Evolutionary conservation across 1,139 yeast species (phyloP).

Genomic region (Saccharomyces hybrid): DNA sequence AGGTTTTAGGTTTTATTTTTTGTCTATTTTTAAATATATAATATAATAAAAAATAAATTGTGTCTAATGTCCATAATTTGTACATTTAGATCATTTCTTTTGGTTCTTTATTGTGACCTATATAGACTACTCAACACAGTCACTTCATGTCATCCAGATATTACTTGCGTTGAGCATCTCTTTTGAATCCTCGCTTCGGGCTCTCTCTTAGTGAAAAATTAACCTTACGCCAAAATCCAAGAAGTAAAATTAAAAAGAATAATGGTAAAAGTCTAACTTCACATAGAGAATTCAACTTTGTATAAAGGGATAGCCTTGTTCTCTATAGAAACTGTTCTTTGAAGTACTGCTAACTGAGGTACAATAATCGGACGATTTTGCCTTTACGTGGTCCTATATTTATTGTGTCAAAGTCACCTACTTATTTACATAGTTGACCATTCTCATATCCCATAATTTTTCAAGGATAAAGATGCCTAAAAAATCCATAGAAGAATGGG

Average conservation of each 20-base stretch:
- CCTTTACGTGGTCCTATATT: not conserved
- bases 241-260: not conserved
- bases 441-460: not conserved
- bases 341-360: not conserved
- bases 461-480: constrained; percentile 18
- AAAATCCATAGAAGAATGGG: constrained; percentile 31
- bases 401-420: not conserved
- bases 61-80: constrained; percentile 1
- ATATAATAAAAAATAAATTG: constrained; percentile 4
- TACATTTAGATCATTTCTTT: not conserved
- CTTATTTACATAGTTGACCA: not conserved
- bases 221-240: not conserved
- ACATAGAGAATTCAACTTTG: not conserved
- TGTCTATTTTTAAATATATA: constrained; percentile 5
- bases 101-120: not conserved
- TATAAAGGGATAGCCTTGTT: not conserved
- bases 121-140: not conserved
- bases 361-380: not conserved
- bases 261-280: not conserved
- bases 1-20: constrained; percentile 1
- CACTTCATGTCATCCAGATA: not conserved
- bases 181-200: not conserved
- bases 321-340: not conserved
- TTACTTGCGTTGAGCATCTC: not conserved
- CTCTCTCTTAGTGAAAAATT: not conserved